Evolutionary conservation across 257 asterid species (phyloP).

Genomic region (Phtheirospermum japonicum): DNA sequence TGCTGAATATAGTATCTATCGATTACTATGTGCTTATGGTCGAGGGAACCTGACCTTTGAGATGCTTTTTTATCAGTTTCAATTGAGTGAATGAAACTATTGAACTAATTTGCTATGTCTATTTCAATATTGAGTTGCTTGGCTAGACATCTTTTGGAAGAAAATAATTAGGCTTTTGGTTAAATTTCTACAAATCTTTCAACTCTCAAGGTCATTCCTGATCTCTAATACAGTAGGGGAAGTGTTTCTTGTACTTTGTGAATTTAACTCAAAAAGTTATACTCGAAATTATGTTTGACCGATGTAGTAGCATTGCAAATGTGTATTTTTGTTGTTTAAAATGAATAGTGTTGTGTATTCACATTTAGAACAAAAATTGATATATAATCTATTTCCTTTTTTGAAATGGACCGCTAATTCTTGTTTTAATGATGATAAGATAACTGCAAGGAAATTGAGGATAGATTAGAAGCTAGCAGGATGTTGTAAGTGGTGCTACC

Average conservation of each 20-base stretch:
- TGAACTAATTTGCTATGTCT: too few species aligned
- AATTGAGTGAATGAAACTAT: too few species aligned
- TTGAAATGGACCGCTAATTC: background rate
- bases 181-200: constrained; percentile 73
- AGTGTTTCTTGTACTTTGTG: constrained; percentile 17
- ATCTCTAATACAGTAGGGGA: constrained; percentile 13
- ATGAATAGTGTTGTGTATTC: constrained; percentile 8
- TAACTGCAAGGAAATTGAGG: background rate
- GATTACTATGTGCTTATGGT: constrained; percentile 3
- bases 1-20: constrained; percentile 3
- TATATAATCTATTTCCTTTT: background rate
- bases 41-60: constrained; percentile 17
- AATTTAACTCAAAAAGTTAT: constrained; percentile 19
- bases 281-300: constrained; percentile 13
- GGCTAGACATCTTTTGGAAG: constrained; percentile 66
- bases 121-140: constrained; percentile 50
- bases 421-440: background rate
- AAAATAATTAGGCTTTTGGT: constrained; percentile 62
- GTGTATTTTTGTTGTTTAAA: constrained; percentile 21
- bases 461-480: constrained; percentile 19
- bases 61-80: constrained; percentile 18
- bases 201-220: constrained; percentile 55
- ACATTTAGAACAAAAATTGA: constrained; percentile 16
- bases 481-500: too few species aligned
- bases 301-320: constrained; percentile 6